These are phyloP conservation scores for Nymphaea colorata DNA, from an alignment of 164 flowering plant genomes.

Conservation along the genomic window DNA sequence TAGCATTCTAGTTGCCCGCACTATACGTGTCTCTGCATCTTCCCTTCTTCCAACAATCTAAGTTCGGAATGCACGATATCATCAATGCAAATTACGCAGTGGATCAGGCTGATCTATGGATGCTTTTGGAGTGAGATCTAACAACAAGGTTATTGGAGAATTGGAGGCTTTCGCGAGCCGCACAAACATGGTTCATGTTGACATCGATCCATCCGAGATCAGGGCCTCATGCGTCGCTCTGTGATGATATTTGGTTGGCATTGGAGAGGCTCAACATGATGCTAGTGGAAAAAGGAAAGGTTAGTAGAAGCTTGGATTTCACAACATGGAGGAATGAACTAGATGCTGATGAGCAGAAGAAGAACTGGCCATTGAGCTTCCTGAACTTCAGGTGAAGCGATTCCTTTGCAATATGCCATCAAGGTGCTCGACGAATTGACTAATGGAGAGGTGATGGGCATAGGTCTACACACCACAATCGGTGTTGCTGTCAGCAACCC, in stretches of 20 bases:
- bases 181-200: conserved; percentile 64
- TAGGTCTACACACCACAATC: conserved; percentile 13
- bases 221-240: conserved; percentile 57
- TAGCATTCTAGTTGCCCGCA: conserved; percentile 58
- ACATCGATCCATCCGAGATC: conserved; percentile 61
- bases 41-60: conserved; percentile 25
- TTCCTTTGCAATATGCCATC: conserved; percentile 24
- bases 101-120: conserved; percentile 45
- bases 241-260: conserved; percentile 47
- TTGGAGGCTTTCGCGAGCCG: conserved; percentile 62
- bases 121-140: conserved; percentile 64
- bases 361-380: conserved; percentile 33
- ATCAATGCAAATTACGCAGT: conserved; percentile 64
- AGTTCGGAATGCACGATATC: conserved; percentile 77
- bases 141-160: conserved; percentile 63
- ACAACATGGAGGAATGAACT: conserved; percentile 49
- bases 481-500: conserved; percentile 10
- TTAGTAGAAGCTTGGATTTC: conserved; percentile 21
- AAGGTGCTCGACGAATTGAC: conserved; percentile 10
- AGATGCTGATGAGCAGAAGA: conserved; percentile 39
- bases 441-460: conserved; percentile 14
- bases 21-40: conserved; percentile 65
- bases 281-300: conserved; percentile 16
- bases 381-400: conserved; percentile 51
- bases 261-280: conserved; percentile 32